Base-by-base conservation (phyloP, 345 rosid genomes). In the Euphorbia peplus region DNA sequence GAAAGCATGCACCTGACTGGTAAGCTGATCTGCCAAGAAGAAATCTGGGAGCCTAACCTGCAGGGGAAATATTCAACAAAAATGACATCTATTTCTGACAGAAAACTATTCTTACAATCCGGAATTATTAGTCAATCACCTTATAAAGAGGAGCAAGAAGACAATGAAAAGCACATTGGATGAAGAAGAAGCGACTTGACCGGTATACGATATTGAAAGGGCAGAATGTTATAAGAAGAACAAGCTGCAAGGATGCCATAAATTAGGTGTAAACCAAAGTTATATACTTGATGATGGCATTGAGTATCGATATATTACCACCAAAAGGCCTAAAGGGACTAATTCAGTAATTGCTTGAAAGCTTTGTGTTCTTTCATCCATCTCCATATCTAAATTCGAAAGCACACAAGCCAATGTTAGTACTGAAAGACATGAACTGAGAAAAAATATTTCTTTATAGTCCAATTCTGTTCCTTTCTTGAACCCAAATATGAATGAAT, bases 11-110 rank as follows among this genome's bases (percentile, higher is more conserved):
- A 88, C 88, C 90, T 86, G 80, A 30, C 88, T 86, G 8, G 97
- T 92, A 21, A 92, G 73, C 39, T 92, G 97, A 78, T 92, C 93
- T n/a, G 88, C 93, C 61, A 91, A 78, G 83, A 91, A 88, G 81
- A 89, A 91, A 75, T 91, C 97, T 24, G 90, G 87, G 22, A 91
- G 85, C n/a, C 82, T 81, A 72, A 91, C 89, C 97, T 91, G 61
- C 66, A 32, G 16, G 65, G 16, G 65, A 7, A 15, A 16, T 22
- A 63, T 37, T 39, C n/a, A 59, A 52, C 47, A 53, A 53, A 37
- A 21, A 22, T 59, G n/a, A 62, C 51, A 30, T 37, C 25, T 30
- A 3, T 63, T 13, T 16, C 24, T 25, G 19, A 11, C 32, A 32
- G 39, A 60, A 50, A 54, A 59, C n/a, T 22, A 22, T 0, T 44